Conservation (phyloP, 192 early-diverging fungal species). For the Hyaloraphidium curvatum region DNA sequence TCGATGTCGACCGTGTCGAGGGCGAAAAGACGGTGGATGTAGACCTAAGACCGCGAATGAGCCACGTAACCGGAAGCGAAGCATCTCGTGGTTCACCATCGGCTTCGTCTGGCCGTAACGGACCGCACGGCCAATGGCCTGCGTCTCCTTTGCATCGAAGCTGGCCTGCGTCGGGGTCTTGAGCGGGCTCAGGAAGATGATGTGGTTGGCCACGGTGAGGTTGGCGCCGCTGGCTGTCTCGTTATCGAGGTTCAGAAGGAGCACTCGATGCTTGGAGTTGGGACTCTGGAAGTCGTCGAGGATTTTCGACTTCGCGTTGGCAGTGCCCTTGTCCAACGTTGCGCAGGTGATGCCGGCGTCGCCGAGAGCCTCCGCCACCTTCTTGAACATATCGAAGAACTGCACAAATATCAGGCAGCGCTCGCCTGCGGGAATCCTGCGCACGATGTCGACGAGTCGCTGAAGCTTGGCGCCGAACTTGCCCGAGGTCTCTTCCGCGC, state of each 20-base stretch:
- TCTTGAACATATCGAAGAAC: conserved; percentile 16
- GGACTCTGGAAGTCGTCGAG: conserved; percentile 14
- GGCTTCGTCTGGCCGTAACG: conserved; percentile 24
- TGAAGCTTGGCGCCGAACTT: conserved; percentile 16
- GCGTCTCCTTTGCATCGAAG: conserved; percentile 17
- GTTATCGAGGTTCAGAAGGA: conserved; percentile 20
- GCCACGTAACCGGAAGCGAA: too few relatives aligned
- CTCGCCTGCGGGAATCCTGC: conserved; percentile 14
- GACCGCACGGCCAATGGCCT: conserved; percentile 22
- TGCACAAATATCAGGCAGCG: conserved; percentile 22
- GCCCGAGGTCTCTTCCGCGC: conserved; percentile 9
- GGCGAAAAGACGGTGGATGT: too few relatives aligned
- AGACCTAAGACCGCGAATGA: too few relatives aligned
- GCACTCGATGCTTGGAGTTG: conserved; percentile 6
- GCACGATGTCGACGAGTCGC: conserved; percentile 8
- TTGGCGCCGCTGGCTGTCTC: conserved; percentile 23
- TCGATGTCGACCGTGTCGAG: too few relatives aligned
- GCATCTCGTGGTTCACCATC: too few relatives aligned
- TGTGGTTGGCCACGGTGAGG: conserved; percentile 23
- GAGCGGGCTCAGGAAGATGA: conserved; percentile 21
- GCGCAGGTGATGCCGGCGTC: conserved; percentile 10
- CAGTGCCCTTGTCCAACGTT: conserved; percentile 15
- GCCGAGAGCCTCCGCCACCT: conserved; percentile 15
- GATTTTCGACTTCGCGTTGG: conserved; percentile 6
- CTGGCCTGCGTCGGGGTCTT: conserved; percentile 12